Evolutionary conservation across 2,329 filamentous ascomycete species (phyloP).

Genomic region (Remersonia thermophila): DNA sequence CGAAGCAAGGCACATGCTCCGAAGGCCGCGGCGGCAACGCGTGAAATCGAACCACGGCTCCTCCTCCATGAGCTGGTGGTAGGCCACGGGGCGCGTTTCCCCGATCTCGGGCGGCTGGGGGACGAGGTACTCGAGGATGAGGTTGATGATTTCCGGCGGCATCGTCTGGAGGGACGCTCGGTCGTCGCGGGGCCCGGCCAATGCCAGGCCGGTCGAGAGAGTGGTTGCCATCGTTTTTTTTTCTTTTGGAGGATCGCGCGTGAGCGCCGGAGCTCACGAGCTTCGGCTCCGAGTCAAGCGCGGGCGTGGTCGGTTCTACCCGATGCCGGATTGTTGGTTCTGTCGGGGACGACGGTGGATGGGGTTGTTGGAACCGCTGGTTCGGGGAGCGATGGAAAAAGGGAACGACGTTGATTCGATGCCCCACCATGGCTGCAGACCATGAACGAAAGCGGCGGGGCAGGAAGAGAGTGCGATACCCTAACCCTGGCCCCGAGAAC

Average conservation of each 20-base stretch:
- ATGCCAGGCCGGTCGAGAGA: neutral
- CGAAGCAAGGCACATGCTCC: slow-evolving; percentile 14
- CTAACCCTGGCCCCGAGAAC: too few relatives aligned
- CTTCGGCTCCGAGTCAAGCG: neutral
- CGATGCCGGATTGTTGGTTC: too few relatives aligned
- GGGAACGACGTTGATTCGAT: too few relatives aligned
- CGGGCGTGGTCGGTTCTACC: neutral
- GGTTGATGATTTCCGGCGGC: slow-evolving; percentile 1
- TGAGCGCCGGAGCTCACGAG: neutral
- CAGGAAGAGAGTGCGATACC: too few relatives aligned
- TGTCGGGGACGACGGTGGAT: too few relatives aligned
- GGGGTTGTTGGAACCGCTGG: too few relatives aligned
- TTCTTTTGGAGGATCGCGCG: neutral
- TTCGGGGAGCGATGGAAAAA: too few relatives aligned
- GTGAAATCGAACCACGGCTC: slow-evolving; percentile 20
- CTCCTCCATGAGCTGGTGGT: slow-evolving; percentile 15
- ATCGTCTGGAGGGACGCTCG: neutral
- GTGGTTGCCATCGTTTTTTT: neutral
- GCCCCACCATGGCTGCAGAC: too few relatives aligned
- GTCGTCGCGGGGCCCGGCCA: neutral
- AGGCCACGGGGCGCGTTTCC: slow-evolving; percentile 17
- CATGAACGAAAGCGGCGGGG: too few relatives aligned
- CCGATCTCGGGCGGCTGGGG: slow-evolving; percentile 17
- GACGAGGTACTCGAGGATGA: slow-evolving; percentile 15
- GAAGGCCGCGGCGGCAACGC: slow-evolving; percentile 15